These are phyloP conservation scores for Yarrowia sp. DNA, from an alignment of 805 yeast species.

Conservation along the genomic window DNA sequence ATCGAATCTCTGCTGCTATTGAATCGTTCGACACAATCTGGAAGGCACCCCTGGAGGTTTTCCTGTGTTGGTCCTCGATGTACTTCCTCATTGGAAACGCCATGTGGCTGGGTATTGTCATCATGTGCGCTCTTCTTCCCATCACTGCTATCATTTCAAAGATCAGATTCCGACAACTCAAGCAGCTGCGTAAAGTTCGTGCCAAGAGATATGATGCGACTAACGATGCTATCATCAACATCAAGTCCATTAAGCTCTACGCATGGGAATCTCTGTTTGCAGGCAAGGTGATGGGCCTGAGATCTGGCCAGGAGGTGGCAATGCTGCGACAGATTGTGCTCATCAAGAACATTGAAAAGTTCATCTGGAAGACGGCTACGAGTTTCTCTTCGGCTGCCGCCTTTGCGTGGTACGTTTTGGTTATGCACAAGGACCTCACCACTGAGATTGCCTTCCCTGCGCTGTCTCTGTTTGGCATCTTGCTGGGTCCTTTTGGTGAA, in stretches of 20 bases:
- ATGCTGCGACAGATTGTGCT: constrained; percentile 73
- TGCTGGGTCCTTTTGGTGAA: constrained; percentile 63
- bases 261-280: constrained; percentile 93
- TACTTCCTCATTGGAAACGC: constrained; percentile 74
- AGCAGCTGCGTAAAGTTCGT: constrained; percentile 77
- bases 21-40: constrained; percentile 77
- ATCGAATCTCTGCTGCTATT: constrained; percentile 77
- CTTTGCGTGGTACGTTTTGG: constrained; percentile 73
- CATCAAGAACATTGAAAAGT: constrained; percentile 63
- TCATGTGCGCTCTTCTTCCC: constrained; percentile 76
- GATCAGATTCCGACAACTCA: constrained; percentile 42
- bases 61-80: constrained; percentile 69
- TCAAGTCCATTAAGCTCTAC: constrained; percentile 86
- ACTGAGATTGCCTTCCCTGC: constrained; percentile 82
- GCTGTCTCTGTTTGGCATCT: constrained; percentile 61
- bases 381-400: constrained; percentile 85
- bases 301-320: constrained; percentile 81
- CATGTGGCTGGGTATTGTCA: constrained; percentile 88
- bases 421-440: constrained; percentile 64
- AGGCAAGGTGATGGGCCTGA: constrained; percentile 67
- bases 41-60: constrained; percentile 91
- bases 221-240: constrained; percentile 80
- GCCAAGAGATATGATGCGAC: constrained; percentile 88
- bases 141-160: constrained; percentile 67
- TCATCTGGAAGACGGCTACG: constrained; percentile 85